Base-by-base conservation (phyloP, 176 grass and related monocot species). In the Echinochloa phyllopogon region DNA sequence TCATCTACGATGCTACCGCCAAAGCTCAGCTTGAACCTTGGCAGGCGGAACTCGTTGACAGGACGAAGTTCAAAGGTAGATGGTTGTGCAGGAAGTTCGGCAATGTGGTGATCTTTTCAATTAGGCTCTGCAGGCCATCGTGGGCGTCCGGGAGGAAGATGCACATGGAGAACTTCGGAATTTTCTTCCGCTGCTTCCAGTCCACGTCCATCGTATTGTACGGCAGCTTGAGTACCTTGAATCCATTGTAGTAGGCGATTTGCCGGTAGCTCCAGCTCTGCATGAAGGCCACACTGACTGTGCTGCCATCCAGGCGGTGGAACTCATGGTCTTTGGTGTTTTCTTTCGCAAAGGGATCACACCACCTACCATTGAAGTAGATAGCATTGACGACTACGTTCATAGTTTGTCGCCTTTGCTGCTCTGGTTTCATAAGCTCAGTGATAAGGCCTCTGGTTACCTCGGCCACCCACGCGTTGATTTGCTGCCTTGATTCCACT, bases 291-390 rank as follows among this genome's bases (percentile, higher is more conserved):
- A 78, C 88, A 13, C 45, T 24, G 8, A 86, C 25, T 11, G 25
- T 17, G 15, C 51, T 53, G 4, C 51, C 51, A 18, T 53, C 51
- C 0, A 53, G 51, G 51, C 16, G 17, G 17, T 53, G 17, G 51
- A 53, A 53, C 51, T 53, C 16, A 6, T 20, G 16, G 51, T 53
- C 51, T 3, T 50, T 24, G 20, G 83, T 83, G 41, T 5, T 0
- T 2, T 65, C 49, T 39, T 44, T 45, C 29, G 48, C 40, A 24
- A 90, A 90, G 12, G 50, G 60, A 0, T 58, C 13, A 33, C 5
- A 23, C 88, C 88, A 90, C 33, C 36, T 42, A 6, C 78, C 83
- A 69, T 90, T 83, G 74, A 89, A 86, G 78, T 90, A 90, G 65
- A 90, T 79, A 7, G 88, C 88, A n/a, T 90, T 90, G 27, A 57